Evolutionary conservation across 352 stramenopile genomes (phyloP).

Genomic region (Plasmopara viticola): DNA sequence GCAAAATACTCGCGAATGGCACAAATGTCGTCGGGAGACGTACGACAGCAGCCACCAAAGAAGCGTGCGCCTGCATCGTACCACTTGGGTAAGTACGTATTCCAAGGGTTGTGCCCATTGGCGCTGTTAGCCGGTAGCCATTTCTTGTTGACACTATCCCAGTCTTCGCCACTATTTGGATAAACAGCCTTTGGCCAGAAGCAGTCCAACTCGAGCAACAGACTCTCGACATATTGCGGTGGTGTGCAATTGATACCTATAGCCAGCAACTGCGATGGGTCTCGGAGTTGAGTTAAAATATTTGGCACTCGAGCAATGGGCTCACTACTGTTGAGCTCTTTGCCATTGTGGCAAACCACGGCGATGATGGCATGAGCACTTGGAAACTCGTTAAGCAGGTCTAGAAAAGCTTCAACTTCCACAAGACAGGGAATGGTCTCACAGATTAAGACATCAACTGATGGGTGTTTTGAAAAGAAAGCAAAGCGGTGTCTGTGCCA

Average conservation of each 20-base stretch:
- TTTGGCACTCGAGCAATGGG: conserved; percentile 34
- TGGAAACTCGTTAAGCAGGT: conserved; percentile 65
- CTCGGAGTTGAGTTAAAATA: conserved; percentile 47
- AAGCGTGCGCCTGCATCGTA: conserved; percentile 61
- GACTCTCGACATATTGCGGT: conserved; percentile 59
- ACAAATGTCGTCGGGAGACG: conserved; percentile 60
- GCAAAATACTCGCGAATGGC: conserved; percentile 52
- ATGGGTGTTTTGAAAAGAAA: conserved; percentile 45
- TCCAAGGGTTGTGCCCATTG: conserved; percentile 42
- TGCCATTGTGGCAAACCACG: conserved; percentile 54
- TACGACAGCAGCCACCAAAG: conserved; percentile 82
- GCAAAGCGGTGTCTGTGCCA: conserved; percentile 74
- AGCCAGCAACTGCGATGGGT: conserved; percentile 50
- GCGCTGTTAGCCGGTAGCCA: conserved; percentile 51
- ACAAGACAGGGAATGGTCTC: conserved; percentile 84
- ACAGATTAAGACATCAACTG: conserved; percentile 70
- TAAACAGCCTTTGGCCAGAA: conserved; percentile 62
- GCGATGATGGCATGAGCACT: conserved; percentile 48
- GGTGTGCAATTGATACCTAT: conserved; percentile 85
- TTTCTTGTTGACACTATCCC: conserved; percentile 61
- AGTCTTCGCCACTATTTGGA: conserved; percentile 82
- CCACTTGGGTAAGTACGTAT: conserved; percentile 55
- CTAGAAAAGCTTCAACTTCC: conserved; percentile 73
- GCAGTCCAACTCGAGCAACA: conserved; percentile 44
- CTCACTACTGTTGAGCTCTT: conserved; percentile 64